Base-by-base conservation (phyloP, 768 basidiomycete genomes). In the Hygrophorus pudorinus region DNA sequence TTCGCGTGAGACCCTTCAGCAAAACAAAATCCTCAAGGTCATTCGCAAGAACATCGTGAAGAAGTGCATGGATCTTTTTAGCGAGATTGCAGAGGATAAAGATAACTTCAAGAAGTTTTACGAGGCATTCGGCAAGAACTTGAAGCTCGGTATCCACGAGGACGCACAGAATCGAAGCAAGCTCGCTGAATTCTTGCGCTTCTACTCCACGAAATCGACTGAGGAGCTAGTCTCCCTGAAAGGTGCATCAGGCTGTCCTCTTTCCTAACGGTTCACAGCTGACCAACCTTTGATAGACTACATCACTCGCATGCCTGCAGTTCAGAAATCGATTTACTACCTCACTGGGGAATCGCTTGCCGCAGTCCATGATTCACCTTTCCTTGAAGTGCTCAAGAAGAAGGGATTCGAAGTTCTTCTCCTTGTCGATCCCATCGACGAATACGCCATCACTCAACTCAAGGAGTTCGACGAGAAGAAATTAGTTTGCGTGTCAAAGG, bases 21-120 rank as follows among this genome's bases (percentile, higher is more conserved):
- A 98, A 63, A 98, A 98, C 79, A 99, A 98, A 81, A 99, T 99
- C 56, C 85, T 99, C 57, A 99, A 98, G 76, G 92, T 96, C 65
- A 93, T 94, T 64, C 88, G 91, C 66, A 96, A 97, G 81, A 96
- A 97, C 75, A 79, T 98, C 44, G 93, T 98, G 66, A 98, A 91
- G 81, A 97, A 97, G 75, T 84, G 86, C 62, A 65, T 98, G 68
- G 94, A 98, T 60, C 67, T 97, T 56, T 79, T 99, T 74, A 73
- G 65, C 56, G 96, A 99, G 76, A 94, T 98, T 51, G 84, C 93
- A 29, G 94, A 99, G 76, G 96, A 99, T 78, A 98, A 98, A 78
- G 96, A 99, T 70, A 97, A 86, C 76, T 91, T 89, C 64, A 61
- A 56, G 66, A 94, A 93, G 73, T 97, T 98, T 78, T 96, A 96